These are phyloP conservation scores for Blastobotrys persicus DNA, from an alignment of 1,139 yeast genomes.

Conservation along the genomic window DNA sequence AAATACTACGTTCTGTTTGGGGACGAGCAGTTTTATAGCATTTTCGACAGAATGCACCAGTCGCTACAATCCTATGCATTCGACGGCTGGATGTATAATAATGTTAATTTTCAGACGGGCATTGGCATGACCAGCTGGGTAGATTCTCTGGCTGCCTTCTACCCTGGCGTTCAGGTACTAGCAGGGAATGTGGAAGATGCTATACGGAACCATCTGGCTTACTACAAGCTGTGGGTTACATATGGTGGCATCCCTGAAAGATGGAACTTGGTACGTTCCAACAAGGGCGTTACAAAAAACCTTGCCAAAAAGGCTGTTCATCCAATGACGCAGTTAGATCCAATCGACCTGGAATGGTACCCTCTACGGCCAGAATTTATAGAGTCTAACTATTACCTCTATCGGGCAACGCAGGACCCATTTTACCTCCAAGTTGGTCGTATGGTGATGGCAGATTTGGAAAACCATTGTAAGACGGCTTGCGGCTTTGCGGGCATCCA, in stretches of 20 bases:
- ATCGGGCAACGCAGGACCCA: constrained; percentile 84
- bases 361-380: constrained; percentile 89
- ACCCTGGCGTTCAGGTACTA: constrained; percentile 79
- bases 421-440: constrained; percentile 75
- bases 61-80: constrained; percentile 53
- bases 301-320: not conserved
- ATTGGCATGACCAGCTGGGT: constrained; percentile 61
- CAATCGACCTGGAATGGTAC: constrained; percentile 70
- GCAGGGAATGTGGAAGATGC: constrained; percentile 76
- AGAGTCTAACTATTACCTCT: constrained; percentile 82
- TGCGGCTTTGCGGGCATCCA: constrained; percentile 87
- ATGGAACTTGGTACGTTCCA: constrained; percentile 52
- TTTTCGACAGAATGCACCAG: constrained; percentile 59
- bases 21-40: constrained; percentile 56
- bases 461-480: constrained; percentile 49
- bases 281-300: not conserved
- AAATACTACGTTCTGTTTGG: constrained; percentile 72
- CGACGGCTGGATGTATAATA: constrained; percentile 58
- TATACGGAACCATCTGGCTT: constrained; percentile 58
- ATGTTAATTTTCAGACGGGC: constrained; percentile 58
- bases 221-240: constrained; percentile 72
- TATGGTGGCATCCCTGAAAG: constrained; percentile 86
- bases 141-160: constrained; percentile 83
- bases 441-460: constrained; percentile 54
- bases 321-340: not conserved